phyloP scores from a whole-genome alignment of 2,329 filamentous ascomycete genomes.

The Diplocarpon mali region DNA sequence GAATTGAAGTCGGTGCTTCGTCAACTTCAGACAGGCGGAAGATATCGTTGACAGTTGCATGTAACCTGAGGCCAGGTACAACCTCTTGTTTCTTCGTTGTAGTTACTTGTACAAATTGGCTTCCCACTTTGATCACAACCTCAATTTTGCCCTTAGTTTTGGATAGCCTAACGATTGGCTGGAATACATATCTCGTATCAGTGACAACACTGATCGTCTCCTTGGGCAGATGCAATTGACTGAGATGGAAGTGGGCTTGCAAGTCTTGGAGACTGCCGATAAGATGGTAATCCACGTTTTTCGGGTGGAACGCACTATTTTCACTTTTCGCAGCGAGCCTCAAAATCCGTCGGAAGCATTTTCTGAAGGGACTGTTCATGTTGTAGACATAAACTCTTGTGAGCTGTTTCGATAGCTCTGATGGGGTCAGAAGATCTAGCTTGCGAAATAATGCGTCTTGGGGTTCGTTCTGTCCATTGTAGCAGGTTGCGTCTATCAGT shows the following conservation, averaged over 20 bases:
- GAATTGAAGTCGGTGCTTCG: slow-evolving; percentile 52
- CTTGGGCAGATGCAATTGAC: slow-evolving; percentile 54
- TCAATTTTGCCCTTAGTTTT: slow-evolving; percentile 62
- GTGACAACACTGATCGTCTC: slow-evolving; percentile 59
- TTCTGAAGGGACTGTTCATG: slow-evolving; percentile 60
- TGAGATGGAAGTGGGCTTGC: slow-evolving; percentile 55
- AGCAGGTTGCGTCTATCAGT: slow-evolving; percentile 59
- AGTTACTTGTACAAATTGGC: slow-evolving; percentile 58
- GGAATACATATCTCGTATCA: slow-evolving; percentile 54
- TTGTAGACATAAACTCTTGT: slow-evolving; percentile 58
- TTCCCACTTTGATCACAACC: slow-evolving; percentile 57
- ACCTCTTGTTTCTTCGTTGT: slow-evolving; percentile 60
- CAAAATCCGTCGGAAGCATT: slow-evolving; percentile 54
- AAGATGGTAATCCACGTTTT: slow-evolving; percentile 54
- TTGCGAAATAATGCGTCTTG: slow-evolving; percentile 55
- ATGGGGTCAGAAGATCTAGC: slow-evolving; percentile 50
- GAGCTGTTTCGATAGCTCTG: slow-evolving; percentile 48
- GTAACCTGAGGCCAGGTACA: slow-evolving; percentile 48
- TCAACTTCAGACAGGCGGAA: slow-evolving; percentile 58
- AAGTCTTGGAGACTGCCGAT: slow-evolving; percentile 55
- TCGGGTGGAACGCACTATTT: slow-evolving; percentile 48
- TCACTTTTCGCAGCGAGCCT: slow-evolving; percentile 52
- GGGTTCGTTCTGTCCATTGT: slow-evolving; percentile 55
- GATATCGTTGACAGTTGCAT: slow-evolving; percentile 57
- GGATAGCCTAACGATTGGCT: slow-evolving; percentile 53